phyloP scores from a whole-genome alignment of 2,329 filamentous ascomycete genomes.

The Plectosphaerella cucumerina region DNA sequence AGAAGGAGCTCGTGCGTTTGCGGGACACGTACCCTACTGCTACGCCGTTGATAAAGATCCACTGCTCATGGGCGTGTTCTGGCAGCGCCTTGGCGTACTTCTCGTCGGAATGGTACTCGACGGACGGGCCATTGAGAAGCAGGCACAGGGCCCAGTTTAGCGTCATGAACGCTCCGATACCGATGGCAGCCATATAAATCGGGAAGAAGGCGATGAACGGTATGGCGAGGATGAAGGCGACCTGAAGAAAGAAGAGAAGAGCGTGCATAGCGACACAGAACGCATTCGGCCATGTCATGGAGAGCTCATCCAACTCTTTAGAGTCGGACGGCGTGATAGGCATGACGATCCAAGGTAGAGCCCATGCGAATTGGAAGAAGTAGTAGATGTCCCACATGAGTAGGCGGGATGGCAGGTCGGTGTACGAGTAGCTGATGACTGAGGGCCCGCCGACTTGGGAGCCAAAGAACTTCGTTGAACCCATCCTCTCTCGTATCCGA shows the following conservation, averaged over 20 bases:
- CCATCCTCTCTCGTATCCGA: conserved; percentile 10
- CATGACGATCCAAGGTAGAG: conserved; percentile 57
- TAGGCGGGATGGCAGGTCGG: conserved; percentile 48
- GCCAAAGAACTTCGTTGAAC: conserved; percentile 47
- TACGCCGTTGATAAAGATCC: conserved; percentile 79
- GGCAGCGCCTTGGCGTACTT: conserved; percentile 44
- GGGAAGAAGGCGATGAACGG: conserved; percentile 45
- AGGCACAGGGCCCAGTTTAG: conserved; percentile 49
- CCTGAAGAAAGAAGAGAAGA: conserved; percentile 55
- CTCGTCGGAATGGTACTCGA: conserved; percentile 47
- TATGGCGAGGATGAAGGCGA: conserved; percentile 54
- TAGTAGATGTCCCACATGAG: conserved; percentile 49
- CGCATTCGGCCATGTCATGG: conserved; percentile 52
- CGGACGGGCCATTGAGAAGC: conserved; percentile 46
- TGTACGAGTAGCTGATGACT: conserved; percentile 60
- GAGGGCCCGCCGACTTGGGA: conserved; percentile 54
- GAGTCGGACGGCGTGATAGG: conserved; percentile 51
- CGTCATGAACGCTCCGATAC: conserved; percentile 37
- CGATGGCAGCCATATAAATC: conserved; percentile 40
- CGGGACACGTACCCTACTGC: conserved; percentile 47
- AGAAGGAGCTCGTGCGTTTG: background rate
- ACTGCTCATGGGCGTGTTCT: conserved; percentile 60
- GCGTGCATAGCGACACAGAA: conserved; percentile 54
- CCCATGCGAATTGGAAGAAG: conserved; percentile 51
- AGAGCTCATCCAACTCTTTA: conserved; percentile 59